Evolutionary conservation across 768 basidiomycete species (phyloP), one percentile per base, ranked within the genome.

Genomic region (Russula sp.): DNA sequence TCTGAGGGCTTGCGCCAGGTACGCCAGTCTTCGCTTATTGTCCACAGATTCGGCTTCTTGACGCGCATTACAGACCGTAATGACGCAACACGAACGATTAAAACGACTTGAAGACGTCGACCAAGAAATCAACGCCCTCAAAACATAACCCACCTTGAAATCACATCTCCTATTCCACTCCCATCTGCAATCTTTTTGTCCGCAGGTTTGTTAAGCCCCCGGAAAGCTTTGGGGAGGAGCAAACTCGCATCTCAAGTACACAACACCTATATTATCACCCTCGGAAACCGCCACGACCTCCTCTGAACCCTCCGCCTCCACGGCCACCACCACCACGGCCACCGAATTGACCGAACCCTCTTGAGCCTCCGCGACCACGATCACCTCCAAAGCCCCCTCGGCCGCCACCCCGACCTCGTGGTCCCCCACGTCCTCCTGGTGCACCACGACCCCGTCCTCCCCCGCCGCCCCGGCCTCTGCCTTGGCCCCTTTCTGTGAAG

Each of bases 1-100:
- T 75, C 76, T 3, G 75, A 82, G 39, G 79, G 82, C 63, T 71
- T 86, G 16, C 75, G 76, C 32, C 84, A 87, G 75, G 86, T 83
- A 59, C 11, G 77, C 69, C 47, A 34, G 47, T 16, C 18, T 45
- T n/a, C 37, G 18, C 6, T 10, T 42, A 5, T 13, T 6, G 32
- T 31, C 20, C 10, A 48, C n/a, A 9, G 6, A 40, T 16, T 42
- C n/a, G 13, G n/a, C 44, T 42, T 40, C 22, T 32, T 18, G 20
- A 37, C 20, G 6, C 34, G 32, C 4, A 48, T 64, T n/a, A 63
- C 44, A 86, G 85, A 75, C 72, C 10, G 74, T 82, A 37, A 73
- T 76, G 18, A 73, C 73, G 52, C 85, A 87, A 66, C 73, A 76
- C 58, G 80, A 81, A 71, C 81, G 87, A 44, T 76, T 80, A 18